Conservation (phyloP, 179 eudicot genomes). For the Spinacia oleracea region DNA sequence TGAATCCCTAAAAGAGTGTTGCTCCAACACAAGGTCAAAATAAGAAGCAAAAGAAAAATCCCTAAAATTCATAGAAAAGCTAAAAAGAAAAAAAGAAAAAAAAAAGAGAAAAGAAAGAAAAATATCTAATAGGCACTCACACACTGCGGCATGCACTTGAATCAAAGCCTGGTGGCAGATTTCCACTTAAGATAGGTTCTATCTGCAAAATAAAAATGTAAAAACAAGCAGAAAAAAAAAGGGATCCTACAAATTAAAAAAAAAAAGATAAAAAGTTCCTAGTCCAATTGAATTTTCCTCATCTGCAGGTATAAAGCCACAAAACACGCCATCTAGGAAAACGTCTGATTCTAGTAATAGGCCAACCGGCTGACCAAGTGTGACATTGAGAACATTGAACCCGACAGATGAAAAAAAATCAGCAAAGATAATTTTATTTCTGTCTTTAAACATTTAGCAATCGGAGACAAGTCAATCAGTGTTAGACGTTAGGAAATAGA, state of each 20-base stretch:
- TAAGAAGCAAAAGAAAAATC: not conserved
- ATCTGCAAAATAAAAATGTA: constrained; percentile 84
- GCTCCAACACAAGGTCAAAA: constrained; percentile 3
- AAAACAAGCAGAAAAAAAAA: constrained; percentile 33
- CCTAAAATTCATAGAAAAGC: not conserved
- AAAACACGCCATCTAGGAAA: too few relatives aligned
- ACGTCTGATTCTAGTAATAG: too few relatives aligned
- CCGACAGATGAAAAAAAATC: too few relatives aligned
- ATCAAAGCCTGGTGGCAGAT: constrained; percentile 99
- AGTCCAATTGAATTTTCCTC: not conserved
- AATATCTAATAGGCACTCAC: constrained; percentile 70
- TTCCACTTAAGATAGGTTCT: constrained; percentile 98
- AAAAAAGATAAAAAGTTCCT: not conserved
- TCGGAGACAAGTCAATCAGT: too few relatives aligned
- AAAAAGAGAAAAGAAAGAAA: constrained; percentile 27
- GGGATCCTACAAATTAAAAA: constrained; percentile 23
- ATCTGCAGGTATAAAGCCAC: too few relatives aligned
- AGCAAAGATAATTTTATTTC: too few relatives aligned
- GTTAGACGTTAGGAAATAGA: too few relatives aligned
- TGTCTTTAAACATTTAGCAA: too few relatives aligned
- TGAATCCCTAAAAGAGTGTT: not conserved
- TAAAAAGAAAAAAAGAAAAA: constrained; percentile 3
- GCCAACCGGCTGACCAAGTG: too few relatives aligned
- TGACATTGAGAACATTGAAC: too few relatives aligned
- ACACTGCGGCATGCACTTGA: constrained; percentile 99